phyloP scores from a whole-genome alignment of 768 basidiomycete species.

The Thelephora ganbajun region DNA sequence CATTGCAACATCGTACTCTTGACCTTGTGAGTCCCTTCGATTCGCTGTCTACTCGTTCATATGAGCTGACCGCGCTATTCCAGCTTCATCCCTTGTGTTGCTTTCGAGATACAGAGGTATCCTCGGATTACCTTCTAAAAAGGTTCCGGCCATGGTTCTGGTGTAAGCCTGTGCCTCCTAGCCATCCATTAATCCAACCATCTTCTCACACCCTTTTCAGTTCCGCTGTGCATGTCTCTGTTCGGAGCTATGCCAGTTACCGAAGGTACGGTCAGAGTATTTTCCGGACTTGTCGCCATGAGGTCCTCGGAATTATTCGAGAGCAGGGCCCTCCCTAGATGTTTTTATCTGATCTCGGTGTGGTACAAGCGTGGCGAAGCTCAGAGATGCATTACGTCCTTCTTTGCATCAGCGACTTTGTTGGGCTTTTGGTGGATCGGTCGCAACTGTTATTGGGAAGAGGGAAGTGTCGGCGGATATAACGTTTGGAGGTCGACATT shows the following conservation, averaged over 20 bases:
- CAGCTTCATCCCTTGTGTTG: conserved; percentile 8
- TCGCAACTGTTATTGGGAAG: conserved; percentile 20
- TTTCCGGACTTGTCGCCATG: neutral
- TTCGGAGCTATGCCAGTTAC: conserved; percentile 3
- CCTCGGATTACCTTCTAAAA: conserved; percentile 5
- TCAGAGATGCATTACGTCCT: no score
- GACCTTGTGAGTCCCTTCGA: conserved; percentile 8
- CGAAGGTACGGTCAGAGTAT: conserved; percentile 6
- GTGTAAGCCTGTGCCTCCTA: neutral
- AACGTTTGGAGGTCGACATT: conserved; percentile 20
- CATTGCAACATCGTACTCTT: conserved; percentile 9
- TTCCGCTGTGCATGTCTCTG: conserved; percentile 6
- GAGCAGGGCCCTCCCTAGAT: conserved; percentile 6
- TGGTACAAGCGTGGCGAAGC: no score
- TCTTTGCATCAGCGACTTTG: no score
- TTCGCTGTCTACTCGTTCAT: neutral
- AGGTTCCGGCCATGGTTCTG: conserved; percentile 2
- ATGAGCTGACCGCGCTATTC: neutral
- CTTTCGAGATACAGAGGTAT: conserved; percentile 10
- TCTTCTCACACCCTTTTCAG: neutral
- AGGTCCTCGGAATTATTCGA: neutral
- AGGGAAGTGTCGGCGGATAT: conserved; percentile 19
- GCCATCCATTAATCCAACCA: neutral
- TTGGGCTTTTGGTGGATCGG: no score
- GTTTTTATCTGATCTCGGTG: conserved; percentile 6